Evolutionary conservation across 2,329 filamentous ascomycete species (phyloP).

Genomic region (Scedosporium minutisporum): DNA sequence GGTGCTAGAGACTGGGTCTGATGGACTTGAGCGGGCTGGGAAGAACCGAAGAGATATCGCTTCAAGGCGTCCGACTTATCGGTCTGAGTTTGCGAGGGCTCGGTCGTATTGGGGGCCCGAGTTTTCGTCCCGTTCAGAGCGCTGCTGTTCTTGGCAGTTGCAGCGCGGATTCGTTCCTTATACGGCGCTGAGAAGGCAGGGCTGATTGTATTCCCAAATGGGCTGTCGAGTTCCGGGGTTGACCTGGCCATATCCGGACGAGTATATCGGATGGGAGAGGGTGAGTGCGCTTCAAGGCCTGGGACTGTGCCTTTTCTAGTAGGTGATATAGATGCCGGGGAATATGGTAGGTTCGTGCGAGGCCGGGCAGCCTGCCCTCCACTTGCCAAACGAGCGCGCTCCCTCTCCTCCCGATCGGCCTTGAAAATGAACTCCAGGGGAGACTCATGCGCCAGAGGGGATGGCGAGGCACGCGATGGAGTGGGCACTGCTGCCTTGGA

Average conservation of each 20-base stretch:
- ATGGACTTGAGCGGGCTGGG: background rate
- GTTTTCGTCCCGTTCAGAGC: slow-evolving; percentile 10
- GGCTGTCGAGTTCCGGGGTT: slow-evolving; percentile 57
- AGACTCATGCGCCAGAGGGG: slow-evolving; percentile 44
- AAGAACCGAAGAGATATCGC: slow-evolving; percentile 39
- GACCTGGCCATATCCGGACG: slow-evolving; percentile 29
- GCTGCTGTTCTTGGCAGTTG: slow-evolving; percentile 34
- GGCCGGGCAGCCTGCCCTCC: background rate
- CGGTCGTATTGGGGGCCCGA: slow-evolving; percentile 5
- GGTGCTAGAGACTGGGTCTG: background rate
- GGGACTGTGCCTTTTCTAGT: background rate
- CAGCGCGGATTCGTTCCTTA: slow-evolving; percentile 50
- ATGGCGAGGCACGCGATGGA: slow-evolving; percentile 27
- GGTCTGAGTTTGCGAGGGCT: slow-evolving; percentile 12
- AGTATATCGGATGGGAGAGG: slow-evolving; percentile 21
- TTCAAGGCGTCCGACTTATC: slow-evolving; percentile 43
- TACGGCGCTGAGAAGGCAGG: slow-evolving; percentile 62
- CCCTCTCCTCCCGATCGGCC: slow-evolving; percentile 71
- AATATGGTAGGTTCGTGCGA: background rate
- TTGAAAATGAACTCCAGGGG: slow-evolving; percentile 87
- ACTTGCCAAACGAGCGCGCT: slow-evolving; percentile 24
- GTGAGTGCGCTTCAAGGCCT: slow-evolving; percentile 9
- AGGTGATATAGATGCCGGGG: slow-evolving; percentile 3
- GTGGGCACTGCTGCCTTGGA: slow-evolving; percentile 19
- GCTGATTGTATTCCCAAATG: slow-evolving; percentile 43